Conservation (phyloP, 768 basidiomycete genomes). For the Amanita brunnescens region DNA sequence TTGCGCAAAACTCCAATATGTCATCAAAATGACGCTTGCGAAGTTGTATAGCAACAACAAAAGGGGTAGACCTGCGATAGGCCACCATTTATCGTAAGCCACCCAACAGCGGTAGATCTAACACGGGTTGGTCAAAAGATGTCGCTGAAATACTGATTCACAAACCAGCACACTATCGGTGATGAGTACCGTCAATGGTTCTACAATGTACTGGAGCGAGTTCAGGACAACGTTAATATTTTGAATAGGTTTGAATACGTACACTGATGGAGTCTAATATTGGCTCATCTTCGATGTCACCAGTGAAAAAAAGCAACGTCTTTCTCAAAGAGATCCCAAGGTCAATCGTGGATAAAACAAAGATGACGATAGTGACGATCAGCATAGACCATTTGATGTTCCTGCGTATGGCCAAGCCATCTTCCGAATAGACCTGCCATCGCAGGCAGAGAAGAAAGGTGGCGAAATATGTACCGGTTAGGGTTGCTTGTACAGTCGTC, state of each 20-base stretch:
- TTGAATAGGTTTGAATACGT: background rate
- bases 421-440: background rate
- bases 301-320: background rate
- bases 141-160: background rate
- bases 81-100: background rate
- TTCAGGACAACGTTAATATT: background rate
- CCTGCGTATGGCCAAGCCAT: background rate
- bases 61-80: background rate
- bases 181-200: background rate
- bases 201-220: background rate
- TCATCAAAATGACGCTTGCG: background rate
- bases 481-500: background rate
- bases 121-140: too few species aligned
- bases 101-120: slow-evolving; percentile 5
- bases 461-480: background rate
- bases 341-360: background rate
- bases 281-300: background rate
- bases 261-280: background rate
- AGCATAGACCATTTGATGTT: background rate
- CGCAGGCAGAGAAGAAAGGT: slow-evolving; percentile 1
- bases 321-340: background rate
- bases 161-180: background rate
- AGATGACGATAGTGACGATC: background rate
- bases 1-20: background rate
- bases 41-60: background rate